A percentile compares a stretch with the other conserved stretches of the same genome.
Conservation (phyloP, 129 eudicot species). For the Artemisia annua region DNA sequence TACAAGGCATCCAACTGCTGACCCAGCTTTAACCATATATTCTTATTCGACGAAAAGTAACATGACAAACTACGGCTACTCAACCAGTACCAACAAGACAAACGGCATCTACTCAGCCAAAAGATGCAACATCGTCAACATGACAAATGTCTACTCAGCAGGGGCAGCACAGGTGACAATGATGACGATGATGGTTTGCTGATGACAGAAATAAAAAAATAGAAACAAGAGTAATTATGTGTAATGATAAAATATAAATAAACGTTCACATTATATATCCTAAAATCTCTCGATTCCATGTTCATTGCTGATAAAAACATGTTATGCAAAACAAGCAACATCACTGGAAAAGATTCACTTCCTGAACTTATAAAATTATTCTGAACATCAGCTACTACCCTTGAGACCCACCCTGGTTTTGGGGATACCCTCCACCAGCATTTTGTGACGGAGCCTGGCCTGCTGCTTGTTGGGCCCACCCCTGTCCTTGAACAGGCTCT, state of each 20-base stretch:
- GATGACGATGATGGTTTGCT: too few relatives aligned
- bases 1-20: too few relatives aligned
- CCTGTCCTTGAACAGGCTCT: slow-evolving; percentile 43
- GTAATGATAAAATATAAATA: neutral
- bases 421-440: slow-evolving; percentile 27
- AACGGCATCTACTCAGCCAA: too few relatives aligned
- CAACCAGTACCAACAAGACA: too few relatives aligned
- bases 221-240: neutral
- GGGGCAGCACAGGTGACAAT: too few relatives aligned
- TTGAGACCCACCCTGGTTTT: slow-evolving; percentile 37
- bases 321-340: slow-evolving; percentile 14
- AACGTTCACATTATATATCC: neutral
- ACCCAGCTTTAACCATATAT: too few relatives aligned
- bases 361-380: slow-evolving; percentile 1
- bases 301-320: slow-evolving; percentile 1
- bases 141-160: too few relatives aligned
- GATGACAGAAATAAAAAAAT: too few relatives aligned
- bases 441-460: slow-evolving; percentile 28
- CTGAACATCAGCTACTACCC: slow-evolving; percentile 30
- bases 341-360: slow-evolving; percentile 14
- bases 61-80: too few relatives aligned
- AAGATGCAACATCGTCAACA: too few relatives aligned
- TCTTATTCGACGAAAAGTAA: too few relatives aligned
- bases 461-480: slow-evolving; percentile 35
- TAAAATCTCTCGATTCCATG: neutral